phyloP scores from a whole-genome alignment of 306 rosid species.

The Lathyrus tuberosus region DNA sequence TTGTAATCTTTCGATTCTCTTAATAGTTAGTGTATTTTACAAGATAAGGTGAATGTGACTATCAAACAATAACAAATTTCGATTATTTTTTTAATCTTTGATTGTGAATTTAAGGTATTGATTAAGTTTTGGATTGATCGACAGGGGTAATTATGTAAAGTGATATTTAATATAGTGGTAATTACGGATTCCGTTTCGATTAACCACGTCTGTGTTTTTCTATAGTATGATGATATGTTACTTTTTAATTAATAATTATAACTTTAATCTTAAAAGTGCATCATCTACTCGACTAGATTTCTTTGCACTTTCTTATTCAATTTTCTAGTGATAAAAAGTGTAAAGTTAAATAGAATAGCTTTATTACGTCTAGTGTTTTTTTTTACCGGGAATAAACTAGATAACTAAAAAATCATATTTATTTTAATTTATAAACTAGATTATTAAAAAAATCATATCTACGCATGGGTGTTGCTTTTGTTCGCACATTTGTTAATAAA shows the following conservation, averaged over 20 bases:
- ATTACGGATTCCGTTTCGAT: slow-evolving; percentile 8
- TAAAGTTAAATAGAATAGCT: neutral
- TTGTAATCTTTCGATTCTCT: slow-evolving; percentile 5
- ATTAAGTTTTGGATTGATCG: neutral
- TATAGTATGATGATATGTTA: neutral
- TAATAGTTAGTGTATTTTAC: neutral
- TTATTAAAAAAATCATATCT: too few relatives aligned
- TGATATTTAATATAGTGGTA: neutral
- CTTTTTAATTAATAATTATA: neutral
- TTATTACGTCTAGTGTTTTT: neutral
- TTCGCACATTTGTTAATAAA: too few relatives aligned
- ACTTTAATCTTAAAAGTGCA: slow-evolving; percentile 6
- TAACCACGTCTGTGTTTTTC: neutral
- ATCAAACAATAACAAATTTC: neutral
- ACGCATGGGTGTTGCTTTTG: too few relatives aligned
- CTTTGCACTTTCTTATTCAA: neutral
- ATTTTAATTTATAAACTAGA: too few relatives aligned
- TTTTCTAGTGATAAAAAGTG: neutral
- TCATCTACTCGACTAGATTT: neutral
- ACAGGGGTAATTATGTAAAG: neutral
- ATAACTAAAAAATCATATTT: too few relatives aligned
- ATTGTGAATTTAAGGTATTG: neutral
- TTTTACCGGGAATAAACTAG: neutral
- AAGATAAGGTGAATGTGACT: slow-evolving; percentile 4
- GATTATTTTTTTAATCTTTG: neutral